phyloP scores from a whole-genome alignment of 371 early-diverging fungal genomes.

The Actinomortierella wolfii region DNA sequence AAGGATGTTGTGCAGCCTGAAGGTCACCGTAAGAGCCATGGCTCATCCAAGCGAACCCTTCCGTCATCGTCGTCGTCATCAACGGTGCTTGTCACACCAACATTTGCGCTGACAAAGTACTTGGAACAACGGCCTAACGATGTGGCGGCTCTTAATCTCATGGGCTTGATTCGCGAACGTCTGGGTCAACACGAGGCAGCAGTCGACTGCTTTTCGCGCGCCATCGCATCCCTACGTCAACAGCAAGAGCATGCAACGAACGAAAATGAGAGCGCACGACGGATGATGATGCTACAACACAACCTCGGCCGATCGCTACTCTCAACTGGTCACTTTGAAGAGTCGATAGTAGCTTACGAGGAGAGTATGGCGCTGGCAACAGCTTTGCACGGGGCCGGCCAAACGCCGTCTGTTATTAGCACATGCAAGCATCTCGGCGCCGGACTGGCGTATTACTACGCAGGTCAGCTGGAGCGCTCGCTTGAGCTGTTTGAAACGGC shows the following conservation, averaged over 20 bases:
- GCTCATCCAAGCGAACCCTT: neutral
- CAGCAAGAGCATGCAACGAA: conserved; percentile 16
- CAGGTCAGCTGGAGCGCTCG: conserved; percentile 66
- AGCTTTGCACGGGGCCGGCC: conserved; percentile 7
- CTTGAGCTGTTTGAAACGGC: conserved; percentile 76
- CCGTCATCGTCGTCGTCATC: neutral
- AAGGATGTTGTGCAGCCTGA: conserved; percentile 23
- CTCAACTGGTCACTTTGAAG: conserved; percentile 29
- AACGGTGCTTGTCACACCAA: conserved; percentile 51
- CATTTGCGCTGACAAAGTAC: conserved; percentile 76
- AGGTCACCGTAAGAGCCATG: neutral
- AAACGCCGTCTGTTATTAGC: conserved; percentile 36
- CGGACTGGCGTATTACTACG: conserved; percentile 81
- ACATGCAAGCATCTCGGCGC: conserved; percentile 66
- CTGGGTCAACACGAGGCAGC: conserved; percentile 71
- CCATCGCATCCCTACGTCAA: conserved; percentile 57
- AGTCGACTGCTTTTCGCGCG: conserved; percentile 64
- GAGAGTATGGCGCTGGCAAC: conserved; percentile 37
- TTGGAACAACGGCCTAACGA: conserved; percentile 68
- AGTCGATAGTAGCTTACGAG: conserved; percentile 46
- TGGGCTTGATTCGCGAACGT: conserved; percentile 79
- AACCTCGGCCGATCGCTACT: conserved; percentile 30
- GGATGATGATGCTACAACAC: conserved; percentile 28
- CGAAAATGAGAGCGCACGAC: neutral
- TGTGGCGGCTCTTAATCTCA: conserved; percentile 69